Evolutionary conservation across 208 protist species (phyloP), one percentile per base, ranked within the genome.

Genomic region (Strigomonas culicis): DNA sequence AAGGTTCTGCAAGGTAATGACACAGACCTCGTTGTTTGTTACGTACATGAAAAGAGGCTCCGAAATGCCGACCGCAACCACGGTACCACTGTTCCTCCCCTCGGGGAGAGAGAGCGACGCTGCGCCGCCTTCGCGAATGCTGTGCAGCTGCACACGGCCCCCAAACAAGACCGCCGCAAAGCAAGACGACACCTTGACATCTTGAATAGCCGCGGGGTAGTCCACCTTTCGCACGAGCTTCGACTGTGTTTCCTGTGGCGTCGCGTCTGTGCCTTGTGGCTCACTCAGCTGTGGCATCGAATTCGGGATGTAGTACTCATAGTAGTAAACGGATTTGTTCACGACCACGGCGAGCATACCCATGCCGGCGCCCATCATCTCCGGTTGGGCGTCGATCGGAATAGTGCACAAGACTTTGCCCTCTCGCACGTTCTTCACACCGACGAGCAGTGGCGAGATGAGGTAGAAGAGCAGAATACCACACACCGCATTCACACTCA

Each of bases 1-100:
- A 70, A 93, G 80, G 66, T 97, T 97, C 8, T 80, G 64, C 19
- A 98, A 77, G 8, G 87, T 84, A 36, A 97, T 72, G 28, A 97
- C 84, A 52, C 59, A 70, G 24, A 99, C 80, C 49, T 83, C 82
- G 22, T 81, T 92, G 17, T 58, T 63, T 1, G 74, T 85, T 2
- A 93, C 96, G 77, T 97, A 98, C 10, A 98, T 82, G 55, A 98
- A 80, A 50, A 98, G 97, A 17, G 90, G 64, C 59, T 94, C 82
- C 22, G 92, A 97, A 28, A 99, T 82, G 13, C 74, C 81, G 2
- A 98, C 57, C 31, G 84, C 73, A 58, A 91, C 88, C 52, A 98
- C 80, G 24, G 65, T 69, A 22, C 70, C 66, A 24, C 77, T 80
- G 36, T 81, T 60, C 60, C 61, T 71, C 1, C 55, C 55, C 36